A percentile compares a stretch with the other conserved stretches of the same genome.
phyloP scores from a whole-genome alignment of 768 basidiomycete genomes.

The Xanthoconium stramineum region DNA sequence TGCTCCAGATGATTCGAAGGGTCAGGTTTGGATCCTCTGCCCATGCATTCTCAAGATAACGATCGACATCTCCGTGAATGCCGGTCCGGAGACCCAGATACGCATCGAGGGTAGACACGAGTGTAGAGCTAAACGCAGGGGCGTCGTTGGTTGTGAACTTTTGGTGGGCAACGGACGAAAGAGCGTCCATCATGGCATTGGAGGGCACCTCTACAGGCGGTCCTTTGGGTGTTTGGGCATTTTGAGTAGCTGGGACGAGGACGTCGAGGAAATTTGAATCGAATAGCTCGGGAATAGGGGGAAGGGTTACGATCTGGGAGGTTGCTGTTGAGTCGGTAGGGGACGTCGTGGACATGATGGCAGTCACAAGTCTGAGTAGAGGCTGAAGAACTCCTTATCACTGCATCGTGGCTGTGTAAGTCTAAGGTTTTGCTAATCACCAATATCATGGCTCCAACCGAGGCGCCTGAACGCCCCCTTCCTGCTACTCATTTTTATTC shows the following conservation, averaged over 20 bases:
- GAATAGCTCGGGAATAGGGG: conserved; percentile 56
- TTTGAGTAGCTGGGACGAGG: conserved; percentile 41
- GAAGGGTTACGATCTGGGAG: conserved; percentile 49
- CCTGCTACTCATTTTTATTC: conserved; percentile 67
- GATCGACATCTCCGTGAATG: conserved; percentile 26
- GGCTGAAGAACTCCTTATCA: too few relatives aligned
- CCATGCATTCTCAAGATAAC: conserved; percentile 51
- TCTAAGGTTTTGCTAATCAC: conserved; percentile 8
- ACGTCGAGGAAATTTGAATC: conserved; percentile 53
- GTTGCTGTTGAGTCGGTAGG: not conserved
- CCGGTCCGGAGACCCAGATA: conserved; percentile 43
- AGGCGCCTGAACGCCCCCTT: conserved; percentile 43
- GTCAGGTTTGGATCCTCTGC: conserved; percentile 54
- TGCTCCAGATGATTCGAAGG: conserved; percentile 63
- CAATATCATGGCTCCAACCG: conserved; percentile 16
- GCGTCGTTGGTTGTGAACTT: conserved; percentile 51
- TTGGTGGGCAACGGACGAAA: conserved; percentile 40
- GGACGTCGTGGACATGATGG: too few relatives aligned
- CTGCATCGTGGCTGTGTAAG: too few relatives aligned
- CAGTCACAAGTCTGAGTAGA: too few relatives aligned
- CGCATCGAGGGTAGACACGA: conserved; percentile 52
- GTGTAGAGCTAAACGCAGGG: conserved; percentile 49
- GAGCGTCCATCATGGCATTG: conserved; percentile 57
- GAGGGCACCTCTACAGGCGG: not conserved
- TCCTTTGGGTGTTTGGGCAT: not conserved